Conservation (phyloP, 176 grass and related monocot species). For the Pharus latifolius region DNA sequence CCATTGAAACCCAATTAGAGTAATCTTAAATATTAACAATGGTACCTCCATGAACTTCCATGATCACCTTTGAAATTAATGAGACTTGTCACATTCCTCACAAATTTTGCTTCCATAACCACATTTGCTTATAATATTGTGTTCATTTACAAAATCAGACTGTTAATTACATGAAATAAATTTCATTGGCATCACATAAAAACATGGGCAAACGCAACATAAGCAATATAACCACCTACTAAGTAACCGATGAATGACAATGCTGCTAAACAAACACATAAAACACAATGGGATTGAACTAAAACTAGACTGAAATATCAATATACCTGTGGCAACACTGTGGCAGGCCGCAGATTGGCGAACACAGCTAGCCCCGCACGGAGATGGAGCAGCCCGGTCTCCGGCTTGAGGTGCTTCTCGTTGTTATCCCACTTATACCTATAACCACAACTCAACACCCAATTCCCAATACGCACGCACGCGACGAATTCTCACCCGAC, state of each 20-base stretch:
- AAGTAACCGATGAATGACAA: background rate
- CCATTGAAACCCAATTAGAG: background rate
- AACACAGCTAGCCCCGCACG: conserved; percentile 59
- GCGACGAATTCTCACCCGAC: background rate
- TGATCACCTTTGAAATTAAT: background rate
- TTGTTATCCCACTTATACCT: conserved; percentile 98
- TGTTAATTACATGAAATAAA: too few relatives aligned
- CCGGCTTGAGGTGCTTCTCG: conserved; percentile 92
- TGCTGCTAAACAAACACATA: background rate
- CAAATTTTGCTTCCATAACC: background rate
- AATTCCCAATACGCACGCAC: background rate
- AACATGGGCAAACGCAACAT: background rate
- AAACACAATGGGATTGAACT: background rate
- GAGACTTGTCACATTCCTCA: background rate
- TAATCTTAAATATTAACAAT: background rate
- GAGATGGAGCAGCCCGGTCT: conserved; percentile 78
- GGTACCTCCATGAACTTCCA: background rate
- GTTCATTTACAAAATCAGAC: background rate
- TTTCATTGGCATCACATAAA: too few relatives aligned
- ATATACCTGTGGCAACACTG: conserved; percentile 70
- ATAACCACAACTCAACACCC: background rate
- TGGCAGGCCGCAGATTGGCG: conserved; percentile 80
- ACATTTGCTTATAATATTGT: background rate
- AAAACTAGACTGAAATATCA: background rate
- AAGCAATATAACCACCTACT: background rate